Evolutionary conservation across 2,329 filamentous ascomycete species (phyloP).

Genomic region (Pseudogymnoascus sp.): DNA sequence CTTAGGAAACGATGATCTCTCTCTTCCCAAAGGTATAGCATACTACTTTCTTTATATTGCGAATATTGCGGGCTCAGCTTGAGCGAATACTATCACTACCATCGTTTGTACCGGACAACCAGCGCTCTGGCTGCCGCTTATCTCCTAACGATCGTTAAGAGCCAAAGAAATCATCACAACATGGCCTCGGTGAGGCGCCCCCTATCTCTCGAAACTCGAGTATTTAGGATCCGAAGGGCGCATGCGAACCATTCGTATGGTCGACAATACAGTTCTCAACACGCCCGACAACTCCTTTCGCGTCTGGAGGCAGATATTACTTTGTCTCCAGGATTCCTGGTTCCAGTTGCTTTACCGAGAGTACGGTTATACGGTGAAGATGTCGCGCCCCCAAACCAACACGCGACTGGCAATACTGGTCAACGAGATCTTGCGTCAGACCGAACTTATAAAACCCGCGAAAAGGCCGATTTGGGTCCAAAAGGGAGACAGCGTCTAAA

Average conservation of each 20-base stretch:
- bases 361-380: neutral
- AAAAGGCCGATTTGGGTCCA: neutral
- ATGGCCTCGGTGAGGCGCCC: neutral
- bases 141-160: neutral
- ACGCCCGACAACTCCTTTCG: neutral
- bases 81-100: neutral
- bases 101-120: neutral
- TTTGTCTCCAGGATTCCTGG: neutral
- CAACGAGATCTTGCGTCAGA: neutral
- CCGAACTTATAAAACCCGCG: neutral
- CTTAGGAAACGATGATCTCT: slow-evolving; percentile 57
- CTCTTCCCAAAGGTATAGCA: slow-evolving; percentile 54
- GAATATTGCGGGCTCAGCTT: neutral
- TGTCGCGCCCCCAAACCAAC: neutral
- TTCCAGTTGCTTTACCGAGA: neutral
- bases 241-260: neutral
- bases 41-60: slow-evolving; percentile 12
- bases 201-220: neutral
- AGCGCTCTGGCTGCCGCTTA: neutral
- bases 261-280: neutral
- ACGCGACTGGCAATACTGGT: neutral
- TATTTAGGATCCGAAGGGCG: neutral
- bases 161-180: neutral
- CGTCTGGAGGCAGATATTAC: neutral
- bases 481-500: neutral